Evolutionary conservation across 2,329 filamentous ascomycete species (phyloP).

Genomic region (Esteya vermicola): DNA sequence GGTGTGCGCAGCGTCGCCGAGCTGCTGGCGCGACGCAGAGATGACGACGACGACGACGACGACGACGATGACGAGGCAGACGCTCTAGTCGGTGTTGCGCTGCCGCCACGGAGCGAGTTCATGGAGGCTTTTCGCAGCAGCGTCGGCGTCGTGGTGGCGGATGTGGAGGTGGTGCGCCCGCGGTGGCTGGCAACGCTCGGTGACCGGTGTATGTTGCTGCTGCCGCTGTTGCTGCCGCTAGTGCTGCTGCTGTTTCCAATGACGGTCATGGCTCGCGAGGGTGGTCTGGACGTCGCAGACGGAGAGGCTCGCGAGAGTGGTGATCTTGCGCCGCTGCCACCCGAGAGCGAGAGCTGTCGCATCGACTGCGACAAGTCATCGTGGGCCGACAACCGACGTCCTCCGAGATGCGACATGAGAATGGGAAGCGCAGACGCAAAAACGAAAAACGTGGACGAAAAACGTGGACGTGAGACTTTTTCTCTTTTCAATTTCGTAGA

Average conservation of each 20-base stretch:
- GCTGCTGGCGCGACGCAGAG: constrained; percentile 22
- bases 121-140: constrained; percentile 42
- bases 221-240: too few species aligned
- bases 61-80: not conserved
- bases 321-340: not conserved
- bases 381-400: constrained; percentile 4
- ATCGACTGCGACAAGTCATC: constrained; percentile 11
- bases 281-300: not conserved
- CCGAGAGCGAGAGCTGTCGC: constrained; percentile 11
- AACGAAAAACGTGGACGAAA: too few species aligned
- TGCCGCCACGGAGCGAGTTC: constrained; percentile 37
- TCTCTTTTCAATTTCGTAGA: too few species aligned
- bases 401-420: too few species aligned
- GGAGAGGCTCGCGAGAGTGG: not conserved
- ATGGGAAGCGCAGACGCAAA: too few species aligned
- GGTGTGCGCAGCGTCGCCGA: not conserved
- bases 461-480: too few species aligned
- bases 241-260: too few species aligned
- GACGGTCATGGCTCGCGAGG: too few species aligned
- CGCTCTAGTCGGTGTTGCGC: constrained; percentile 1
- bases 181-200: constrained; percentile 20
- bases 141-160: constrained; percentile 32
- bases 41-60: constrained; percentile 14
- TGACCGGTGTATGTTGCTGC: constrained; percentile 20
- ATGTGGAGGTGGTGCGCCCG: constrained; percentile 22